Evolutionary conservation across 768 basidiomycete species (phyloP), one percentile per base, ranked within the genome.

Genomic region (Tylopilus intermedius): DNA sequence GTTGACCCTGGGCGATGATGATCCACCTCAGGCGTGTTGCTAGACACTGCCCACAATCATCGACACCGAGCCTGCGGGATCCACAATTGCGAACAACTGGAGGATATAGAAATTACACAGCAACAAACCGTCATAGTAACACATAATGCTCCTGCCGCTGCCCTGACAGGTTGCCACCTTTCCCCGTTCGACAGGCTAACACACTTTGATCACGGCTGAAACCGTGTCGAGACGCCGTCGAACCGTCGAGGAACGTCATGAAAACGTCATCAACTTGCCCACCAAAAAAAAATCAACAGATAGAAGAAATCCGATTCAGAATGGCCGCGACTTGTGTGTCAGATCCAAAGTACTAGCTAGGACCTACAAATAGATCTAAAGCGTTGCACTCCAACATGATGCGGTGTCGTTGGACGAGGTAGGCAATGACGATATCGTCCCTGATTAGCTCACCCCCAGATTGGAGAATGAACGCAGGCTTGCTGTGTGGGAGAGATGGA

Each of bases 391-490:
- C 66, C 56, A 64, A 30, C 38, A 35, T 52, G 2, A 62, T 24
- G 26, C 67, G 62, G 29, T 66, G 56, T 49, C 57, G 61, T 24
- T 68, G 68, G 11, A 68, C 32, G 24, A 66, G 41, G 49, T 70
- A 68, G 8, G 58, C 60, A 14, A 70, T 52, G 11, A 65, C 50
- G 35, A 70, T 56, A 7, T 66, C 68, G n/a, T 68, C 68, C 24
- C 67, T 54, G 11, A 68, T 50, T 4, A 62, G 62, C 47, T 68
- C 67, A 3, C 61, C 62, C 14, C 39, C 26, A 7, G 54, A 53
- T 30, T 66, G 58, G 14, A 70, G 43, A 26, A 63, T 11, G 27
- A 68, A 51, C 2, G 62, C 63, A 0, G 64, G 68, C 22, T 54
- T 50, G 15, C n/a, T 26, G 1, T 11, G 15, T 4, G 55, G 38